Percentiles rank a stretch among this genome's conserved stretches.
phyloP scores from a whole-genome alignment of 441 rosid genomes.

The Gossypium lobatum region DNA sequence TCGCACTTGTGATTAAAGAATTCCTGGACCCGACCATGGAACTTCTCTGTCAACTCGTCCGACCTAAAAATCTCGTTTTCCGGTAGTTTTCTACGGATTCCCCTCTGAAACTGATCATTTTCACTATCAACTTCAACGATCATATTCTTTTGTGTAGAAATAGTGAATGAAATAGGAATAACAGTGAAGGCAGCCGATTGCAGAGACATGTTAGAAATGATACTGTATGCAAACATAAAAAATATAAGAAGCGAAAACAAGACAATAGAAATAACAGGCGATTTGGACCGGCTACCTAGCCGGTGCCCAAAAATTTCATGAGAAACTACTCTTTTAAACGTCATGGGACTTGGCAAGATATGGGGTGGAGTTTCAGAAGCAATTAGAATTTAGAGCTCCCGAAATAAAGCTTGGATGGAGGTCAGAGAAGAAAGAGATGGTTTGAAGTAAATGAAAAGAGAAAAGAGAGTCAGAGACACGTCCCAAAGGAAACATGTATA shows the following conservation, averaged over 20 bases:
- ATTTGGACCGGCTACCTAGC: conserved; percentile 21
- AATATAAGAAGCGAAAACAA: conserved; percentile 29
- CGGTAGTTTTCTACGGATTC: conserved; percentile 30
- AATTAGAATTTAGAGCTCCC: neutral
- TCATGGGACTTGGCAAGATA: conserved; percentile 19
- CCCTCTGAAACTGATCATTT: conserved; percentile 27
- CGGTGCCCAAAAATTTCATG: conserved; percentile 22
- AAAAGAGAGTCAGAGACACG: neutral
- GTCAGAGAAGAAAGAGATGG: neutral
- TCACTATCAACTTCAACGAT: neutral
- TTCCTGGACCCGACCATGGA: conserved; percentile 41
- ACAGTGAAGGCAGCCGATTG: conserved; percentile 14
- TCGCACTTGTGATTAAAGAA: conserved; percentile 45
- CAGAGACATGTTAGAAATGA: conserved; percentile 23
- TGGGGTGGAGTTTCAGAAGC: neutral
- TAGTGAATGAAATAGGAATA: conserved; percentile 17
- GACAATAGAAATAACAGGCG: conserved; percentile 21
- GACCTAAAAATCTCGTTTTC: conserved; percentile 52
- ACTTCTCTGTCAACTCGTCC: conserved; percentile 32
- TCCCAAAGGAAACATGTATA: neutral
- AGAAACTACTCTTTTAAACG: conserved; percentile 15
- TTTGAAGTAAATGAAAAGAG: neutral
- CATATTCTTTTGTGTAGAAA: conserved; percentile 23
- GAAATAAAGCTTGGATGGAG: neutral
- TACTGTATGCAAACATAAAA: conserved; percentile 32